Evolutionary conservation across 2,329 filamentous ascomycete genomes (phyloP).

Genomic region (Penicillium sp.): DNA sequence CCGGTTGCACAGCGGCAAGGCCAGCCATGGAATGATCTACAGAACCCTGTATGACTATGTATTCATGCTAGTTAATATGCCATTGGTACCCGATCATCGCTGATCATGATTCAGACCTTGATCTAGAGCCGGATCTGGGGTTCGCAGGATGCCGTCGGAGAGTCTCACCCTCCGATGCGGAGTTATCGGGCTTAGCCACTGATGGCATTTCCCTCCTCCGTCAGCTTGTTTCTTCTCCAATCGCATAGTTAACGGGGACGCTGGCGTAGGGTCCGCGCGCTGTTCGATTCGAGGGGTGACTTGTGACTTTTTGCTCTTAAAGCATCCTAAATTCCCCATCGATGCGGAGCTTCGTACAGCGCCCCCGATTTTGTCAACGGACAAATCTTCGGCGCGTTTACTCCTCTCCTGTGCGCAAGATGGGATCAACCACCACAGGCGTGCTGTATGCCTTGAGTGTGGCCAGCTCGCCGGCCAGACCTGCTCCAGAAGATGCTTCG

Average conservation of each 20-base stretch:
- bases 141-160: constrained; percentile 18
- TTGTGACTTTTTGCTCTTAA: constrained; percentile 6
- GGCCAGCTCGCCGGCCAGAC: constrained; percentile 41
- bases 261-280: constrained; percentile 9
- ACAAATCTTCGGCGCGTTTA: constrained; percentile 19
- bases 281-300: constrained; percentile 9
- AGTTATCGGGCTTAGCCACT: constrained; percentile 32
- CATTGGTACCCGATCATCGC: neutral
- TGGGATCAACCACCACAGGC: constrained; percentile 44
- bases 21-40: neutral
- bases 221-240: constrained; percentile 22
- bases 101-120: neutral
- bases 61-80: neutral
- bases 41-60: neutral
- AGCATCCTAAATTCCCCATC: constrained; percentile 3
- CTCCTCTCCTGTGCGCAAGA: constrained; percentile 36
- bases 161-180: constrained; percentile 23
- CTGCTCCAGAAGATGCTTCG: constrained; percentile 48
- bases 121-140: neutral
- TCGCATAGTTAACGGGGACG: constrained; percentile 10
- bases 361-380: constrained; percentile 32
- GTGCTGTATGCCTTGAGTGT: constrained; percentile 52
- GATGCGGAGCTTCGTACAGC: constrained; percentile 35
- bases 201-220: constrained; percentile 12
- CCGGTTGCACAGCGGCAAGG: constrained; percentile 12